phyloP scores from a whole-genome alignment of 1,139 yeast genomes.

The Saccharomyces uvarum region DNA sequence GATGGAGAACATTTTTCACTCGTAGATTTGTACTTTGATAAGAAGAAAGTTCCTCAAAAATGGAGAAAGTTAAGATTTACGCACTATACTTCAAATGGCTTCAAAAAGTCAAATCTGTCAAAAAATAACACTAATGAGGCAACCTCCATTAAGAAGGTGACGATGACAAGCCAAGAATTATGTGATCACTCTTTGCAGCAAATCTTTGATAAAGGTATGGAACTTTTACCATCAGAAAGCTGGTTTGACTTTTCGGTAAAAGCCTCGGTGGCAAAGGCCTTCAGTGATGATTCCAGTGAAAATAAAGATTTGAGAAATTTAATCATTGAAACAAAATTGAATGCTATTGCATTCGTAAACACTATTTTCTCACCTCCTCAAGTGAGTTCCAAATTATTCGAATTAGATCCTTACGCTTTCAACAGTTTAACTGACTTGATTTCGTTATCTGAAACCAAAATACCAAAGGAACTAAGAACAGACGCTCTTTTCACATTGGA shows the following conservation, averaged over 20 bases:
- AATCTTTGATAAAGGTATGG: conserved; percentile 54
- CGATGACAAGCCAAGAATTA: conserved; percentile 43
- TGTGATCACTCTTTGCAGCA: conserved; percentile 50
- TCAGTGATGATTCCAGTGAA: conserved; percentile 49
- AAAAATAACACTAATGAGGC: not conserved
- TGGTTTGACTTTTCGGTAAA: conserved; percentile 60
- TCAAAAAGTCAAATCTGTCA: conserved; percentile 2
- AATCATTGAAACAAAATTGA: conserved; percentile 56
- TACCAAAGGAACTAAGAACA: conserved; percentile 46
- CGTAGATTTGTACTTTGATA: conserved; percentile 44
- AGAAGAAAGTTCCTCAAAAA: conserved; percentile 44
- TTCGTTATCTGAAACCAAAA: conserved; percentile 44
- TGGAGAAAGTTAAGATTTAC: conserved; percentile 54
- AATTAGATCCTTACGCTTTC: conserved; percentile 67
- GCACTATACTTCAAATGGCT: conserved; percentile 39
- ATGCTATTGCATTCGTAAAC: conserved; percentile 58
- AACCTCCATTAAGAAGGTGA: conserved; percentile 31
- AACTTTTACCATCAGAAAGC: conserved; percentile 50
- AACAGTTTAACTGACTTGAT: conserved; percentile 64
- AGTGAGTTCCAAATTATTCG: conserved; percentile 59
- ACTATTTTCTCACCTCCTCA: conserved; percentile 41
- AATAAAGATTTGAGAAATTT: conserved; percentile 50
- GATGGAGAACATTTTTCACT: conserved; percentile 46
- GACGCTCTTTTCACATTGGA: conserved; percentile 65
- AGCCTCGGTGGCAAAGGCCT: conserved; percentile 65